phyloP scores from a whole-genome alignment of 495 filamentous ascomycete species.

The Trichocladium antarcticum region DNA sequence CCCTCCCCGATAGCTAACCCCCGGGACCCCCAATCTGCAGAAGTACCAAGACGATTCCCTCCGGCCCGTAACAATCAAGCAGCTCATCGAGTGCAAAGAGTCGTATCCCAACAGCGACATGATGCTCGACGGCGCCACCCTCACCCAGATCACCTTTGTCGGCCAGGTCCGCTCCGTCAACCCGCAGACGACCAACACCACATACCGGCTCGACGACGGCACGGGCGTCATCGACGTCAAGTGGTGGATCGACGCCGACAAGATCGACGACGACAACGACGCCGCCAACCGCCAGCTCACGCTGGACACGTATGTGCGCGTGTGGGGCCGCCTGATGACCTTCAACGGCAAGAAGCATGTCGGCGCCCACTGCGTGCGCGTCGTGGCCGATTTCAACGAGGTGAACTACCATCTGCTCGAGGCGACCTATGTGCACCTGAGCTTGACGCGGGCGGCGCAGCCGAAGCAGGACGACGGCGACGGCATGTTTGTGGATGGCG shows the following conservation, averaged over 20 bases:
- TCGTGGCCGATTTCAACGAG: constrained; percentile 78
- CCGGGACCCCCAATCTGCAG: constrained; percentile 10
- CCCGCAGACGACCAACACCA: constrained; percentile 78
- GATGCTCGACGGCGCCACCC: constrained; percentile 63
- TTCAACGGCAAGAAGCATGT: constrained; percentile 74
- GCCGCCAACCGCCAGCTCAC: constrained; percentile 14
- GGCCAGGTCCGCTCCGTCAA: constrained; percentile 82
- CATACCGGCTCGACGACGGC: constrained; percentile 89
- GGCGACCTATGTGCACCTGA: constrained; percentile 74
- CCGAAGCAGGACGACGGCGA: constrained; percentile 25
- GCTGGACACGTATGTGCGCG: constrained; percentile 67
- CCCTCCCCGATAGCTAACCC: background rate
- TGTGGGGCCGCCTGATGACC: constrained; percentile 64
- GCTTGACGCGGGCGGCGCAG: constrained; percentile 48
- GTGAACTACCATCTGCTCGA: constrained; percentile 81
- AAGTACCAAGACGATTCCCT: constrained; percentile 53
- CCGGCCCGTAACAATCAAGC: constrained; percentile 88
- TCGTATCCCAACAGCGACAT: constrained; percentile 59
- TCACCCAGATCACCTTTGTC: constrained; percentile 61
- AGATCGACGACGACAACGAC: constrained; percentile 38
- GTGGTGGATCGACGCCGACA: constrained; percentile 67
- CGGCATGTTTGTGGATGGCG: constrained; percentile 44
- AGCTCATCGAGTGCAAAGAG: constrained; percentile 70
- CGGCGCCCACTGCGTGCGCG: constrained; percentile 66
- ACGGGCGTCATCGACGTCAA: constrained; percentile 89